Evolutionary conservation across 163 green algal genomes (phyloP).

Genomic region (Trebouxiophyceae sp.): DNA sequence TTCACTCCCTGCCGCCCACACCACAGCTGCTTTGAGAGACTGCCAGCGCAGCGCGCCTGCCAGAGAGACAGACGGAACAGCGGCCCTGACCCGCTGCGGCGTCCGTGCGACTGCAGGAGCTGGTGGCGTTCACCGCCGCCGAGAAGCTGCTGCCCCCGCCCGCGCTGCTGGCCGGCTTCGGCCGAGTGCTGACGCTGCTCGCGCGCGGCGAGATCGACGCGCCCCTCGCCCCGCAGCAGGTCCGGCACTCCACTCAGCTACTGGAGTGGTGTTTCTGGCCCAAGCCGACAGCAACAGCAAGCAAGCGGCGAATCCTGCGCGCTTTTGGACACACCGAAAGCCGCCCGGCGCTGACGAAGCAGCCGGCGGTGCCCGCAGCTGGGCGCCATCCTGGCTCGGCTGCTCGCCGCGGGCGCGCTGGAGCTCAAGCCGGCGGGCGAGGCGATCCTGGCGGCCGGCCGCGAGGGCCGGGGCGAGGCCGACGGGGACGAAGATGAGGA

Average conservation of each 20-base stretch:
- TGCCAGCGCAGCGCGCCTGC: neutral
- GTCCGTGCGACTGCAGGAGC: too few relatives aligned
- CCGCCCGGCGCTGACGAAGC: neutral
- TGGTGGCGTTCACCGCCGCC: too few relatives aligned
- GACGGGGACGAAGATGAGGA: constrained; percentile 5
- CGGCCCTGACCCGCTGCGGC: too few relatives aligned
- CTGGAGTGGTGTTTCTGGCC: neutral
- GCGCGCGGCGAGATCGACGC: too few relatives aligned
- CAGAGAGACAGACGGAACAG: neutral
- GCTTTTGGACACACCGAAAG: neutral
- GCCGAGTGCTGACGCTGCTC: too few relatives aligned
- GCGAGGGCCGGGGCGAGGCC: too few relatives aligned
- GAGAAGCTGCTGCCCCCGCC: too few relatives aligned
- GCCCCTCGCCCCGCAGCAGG: too few relatives aligned
- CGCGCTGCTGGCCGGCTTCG: too few relatives aligned
- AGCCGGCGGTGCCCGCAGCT: constrained; percentile 14
- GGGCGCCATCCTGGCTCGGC: constrained; percentile 3
- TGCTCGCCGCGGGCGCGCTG: constrained; percentile 4
- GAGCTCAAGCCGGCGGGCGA: constrained; percentile 13
- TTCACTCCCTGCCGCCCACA: neutral
- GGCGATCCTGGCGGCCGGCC: constrained; percentile 22
- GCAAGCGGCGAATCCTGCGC: neutral
- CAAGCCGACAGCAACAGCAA: neutral
- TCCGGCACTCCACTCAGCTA: neutral
- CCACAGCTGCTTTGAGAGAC: neutral